phyloP scores from a whole-genome alignment of 2,329 filamentous ascomycete genomes.

The Monosporascus sp. region DNA sequence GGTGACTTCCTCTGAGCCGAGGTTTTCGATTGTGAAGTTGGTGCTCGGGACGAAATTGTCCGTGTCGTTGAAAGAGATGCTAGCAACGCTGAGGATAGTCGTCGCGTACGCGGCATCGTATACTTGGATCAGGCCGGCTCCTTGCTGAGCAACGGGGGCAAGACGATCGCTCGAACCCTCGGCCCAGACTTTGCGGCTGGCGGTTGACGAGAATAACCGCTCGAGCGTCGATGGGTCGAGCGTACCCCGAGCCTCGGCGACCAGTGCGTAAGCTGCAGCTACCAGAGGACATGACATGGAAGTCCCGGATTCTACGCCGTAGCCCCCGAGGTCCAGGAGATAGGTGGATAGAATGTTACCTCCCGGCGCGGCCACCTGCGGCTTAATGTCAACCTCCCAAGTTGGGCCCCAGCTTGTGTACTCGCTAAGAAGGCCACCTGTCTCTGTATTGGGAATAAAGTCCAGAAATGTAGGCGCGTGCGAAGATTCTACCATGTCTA shows the following conservation, averaged over 20 bases:
- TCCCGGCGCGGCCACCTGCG: conserved; percentile 42
- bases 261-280: conserved; percentile 33
- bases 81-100: conserved; percentile 30
- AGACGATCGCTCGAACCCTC: conserved; percentile 6
- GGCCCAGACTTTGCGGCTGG: conserved; percentile 16
- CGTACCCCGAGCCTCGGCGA: conserved; percentile 24
- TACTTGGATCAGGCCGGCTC: conserved; percentile 37
- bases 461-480: conserved; percentile 7
- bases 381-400: conserved; percentile 42
- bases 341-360: conserved; percentile 48
- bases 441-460: conserved; percentile 10
- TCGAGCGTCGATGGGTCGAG: conserved; percentile 18
- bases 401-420: conserved; percentile 42
- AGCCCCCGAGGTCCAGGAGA: conserved; percentile 34
- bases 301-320: conserved; percentile 47
- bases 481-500: conserved; percentile 12
- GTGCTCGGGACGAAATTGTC: conserved; percentile 29
- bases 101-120: conserved; percentile 34
- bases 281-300: conserved; percentile 49
- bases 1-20: conserved; percentile 27
- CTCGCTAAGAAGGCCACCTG: conserved; percentile 32
- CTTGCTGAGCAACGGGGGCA: conserved; percentile 36
- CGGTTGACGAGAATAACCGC: conserved; percentile 25
- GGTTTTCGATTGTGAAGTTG: conserved; percentile 37
- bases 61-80: conserved; percentile 41